Evolutionary conservation across 129 eudicot species (phyloP), one percentile per base, ranked within the genome.

Genomic region (Dittrichia graveolens): DNA sequence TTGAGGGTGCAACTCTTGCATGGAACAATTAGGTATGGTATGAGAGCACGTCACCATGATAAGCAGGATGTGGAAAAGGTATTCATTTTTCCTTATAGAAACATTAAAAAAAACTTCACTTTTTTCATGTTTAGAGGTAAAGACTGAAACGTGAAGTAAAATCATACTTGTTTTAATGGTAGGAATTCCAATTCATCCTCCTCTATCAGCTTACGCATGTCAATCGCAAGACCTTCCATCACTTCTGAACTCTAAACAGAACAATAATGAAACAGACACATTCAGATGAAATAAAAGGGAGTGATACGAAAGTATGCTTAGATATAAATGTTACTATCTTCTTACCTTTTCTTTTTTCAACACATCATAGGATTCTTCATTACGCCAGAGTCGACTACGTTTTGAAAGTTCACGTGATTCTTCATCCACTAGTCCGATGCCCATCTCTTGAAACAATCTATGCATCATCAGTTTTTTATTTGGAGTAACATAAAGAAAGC

Each of bases 331-430:
- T 55, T 15, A 4, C 8, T 66, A 57, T 40, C 65, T 8, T 70
- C 45, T 11, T 69, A 75, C 71, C 52, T 24, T 42, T 31, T 52
- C 55, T 49, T 41, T 16, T 18, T 16, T 65, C 46, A 77, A 3
- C 19, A 77, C 19, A 2, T 24, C 31, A 24, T 24, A 24, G 31
- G 31, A 24, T 24, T 24, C 31, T 24, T 24, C 31, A 24, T 0
- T 42, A 60, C 57, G 58, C 73, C 83, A 77, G 0, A 77, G 46
- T 68, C 81, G 68, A 19, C 42, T 76, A 18, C 80, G 80, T n/a
- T 67, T 42, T 34, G 53, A 61, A 7, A 69, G 40, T 6, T 6
- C 44, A 8, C 13, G 11, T 70, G 81, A 61, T 52, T 77, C 81
- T 60, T 10, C 57, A 18, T n/a, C 13, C 0, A 77, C 76, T 48